phyloP scores from a whole-genome alignment of 495 filamentous ascomycete species.

The Aspergillus wentii region DNA sequence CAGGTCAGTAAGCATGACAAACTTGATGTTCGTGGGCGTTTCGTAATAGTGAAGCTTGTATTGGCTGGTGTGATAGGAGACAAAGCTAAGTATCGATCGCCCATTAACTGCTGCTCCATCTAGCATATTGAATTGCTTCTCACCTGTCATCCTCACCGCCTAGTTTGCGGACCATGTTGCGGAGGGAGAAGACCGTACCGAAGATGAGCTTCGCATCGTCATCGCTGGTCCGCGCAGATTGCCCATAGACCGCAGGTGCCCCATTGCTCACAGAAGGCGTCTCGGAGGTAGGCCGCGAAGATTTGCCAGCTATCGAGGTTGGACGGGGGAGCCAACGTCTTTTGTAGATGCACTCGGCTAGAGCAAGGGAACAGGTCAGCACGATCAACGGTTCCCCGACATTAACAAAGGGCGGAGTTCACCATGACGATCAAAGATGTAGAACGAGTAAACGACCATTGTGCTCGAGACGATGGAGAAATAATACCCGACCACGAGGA shows the following conservation, averaged over 20 bases:
- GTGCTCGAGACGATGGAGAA: constrained; percentile 8
- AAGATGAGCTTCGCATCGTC: constrained; percentile 98
- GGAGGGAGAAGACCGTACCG: constrained; percentile 89
- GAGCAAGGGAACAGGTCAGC: constrained; percentile 5
- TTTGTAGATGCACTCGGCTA: constrained; percentile 97
- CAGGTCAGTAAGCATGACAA: constrained; percentile 93
- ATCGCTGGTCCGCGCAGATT: constrained; percentile 55
- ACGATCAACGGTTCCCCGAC: background rate
- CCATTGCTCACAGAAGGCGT: constrained; percentile 28
- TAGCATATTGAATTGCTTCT: no score
- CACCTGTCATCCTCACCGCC: constrained; percentile 82
- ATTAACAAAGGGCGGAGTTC: constrained; percentile 20
- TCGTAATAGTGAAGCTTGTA: constrained; percentile 99
- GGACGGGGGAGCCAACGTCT: constrained; percentile 65
- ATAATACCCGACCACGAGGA: background rate
- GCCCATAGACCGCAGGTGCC: constrained; percentile 22
- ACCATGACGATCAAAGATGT: constrained; percentile 99
- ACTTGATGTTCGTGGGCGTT: constrained; percentile 89
- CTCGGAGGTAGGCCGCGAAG: constrained; percentile 27
- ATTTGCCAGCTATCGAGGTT: constrained; percentile 34
- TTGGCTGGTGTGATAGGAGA: constrained; percentile 82
- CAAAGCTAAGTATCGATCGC: constrained; percentile 53
- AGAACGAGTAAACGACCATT: constrained; percentile 96
- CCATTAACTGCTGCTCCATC: background rate
- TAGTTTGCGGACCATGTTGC: constrained; percentile 95